Conservation (phyloP, 2,329 filamentous ascomycete species). For the Intubia oerlemansii region DNA sequence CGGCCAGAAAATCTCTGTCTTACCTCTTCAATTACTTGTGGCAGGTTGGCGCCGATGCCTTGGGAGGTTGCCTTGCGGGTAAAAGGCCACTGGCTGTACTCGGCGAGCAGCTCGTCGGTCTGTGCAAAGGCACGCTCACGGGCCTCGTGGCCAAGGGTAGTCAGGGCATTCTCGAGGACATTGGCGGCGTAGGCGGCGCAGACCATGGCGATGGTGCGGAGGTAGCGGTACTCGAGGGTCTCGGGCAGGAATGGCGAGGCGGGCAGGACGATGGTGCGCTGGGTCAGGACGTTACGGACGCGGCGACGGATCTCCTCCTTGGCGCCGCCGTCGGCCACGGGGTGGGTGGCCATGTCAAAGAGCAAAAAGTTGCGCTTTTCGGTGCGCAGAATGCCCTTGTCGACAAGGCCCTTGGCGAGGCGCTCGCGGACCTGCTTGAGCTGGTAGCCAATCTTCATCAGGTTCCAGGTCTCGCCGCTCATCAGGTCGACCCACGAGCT, state of each 20-base stretch:
- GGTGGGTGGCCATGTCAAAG: slow-evolving; percentile 99
- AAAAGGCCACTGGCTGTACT: slow-evolving; percentile 97
- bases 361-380: slow-evolving; percentile 99
- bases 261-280: slow-evolving; percentile 80
- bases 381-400: slow-evolving; percentile 94
- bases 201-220: slow-evolving; percentile 86
- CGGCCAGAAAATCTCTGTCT: background rate
- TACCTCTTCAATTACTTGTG: slow-evolving; percentile 33
- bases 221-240: slow-evolving; percentile 80
- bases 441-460: slow-evolving; percentile 99
- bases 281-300: slow-evolving; percentile 79
- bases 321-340: slow-evolving; percentile 83
- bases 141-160: slow-evolving; percentile 81
- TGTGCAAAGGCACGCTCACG: slow-evolving; percentile 89
- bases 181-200: slow-evolving; percentile 97
- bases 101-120: slow-evolving; percentile 84
- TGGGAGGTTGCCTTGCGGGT: slow-evolving; percentile 58
- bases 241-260: slow-evolving; percentile 79
- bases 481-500: slow-evolving; percentile 97
- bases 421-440: slow-evolving; percentile 97
- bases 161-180: slow-evolving; percentile 92
- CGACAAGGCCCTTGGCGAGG: slow-evolving; percentile 87
- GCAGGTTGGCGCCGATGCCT: slow-evolving; percentile 81
- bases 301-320: slow-evolving; percentile 93
- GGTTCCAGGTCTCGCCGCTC: slow-evolving; percentile 98